Evolutionary conservation across 208 protist genomes (phyloP).

Genomic region (Balamuthia mandrillaris): DNA sequence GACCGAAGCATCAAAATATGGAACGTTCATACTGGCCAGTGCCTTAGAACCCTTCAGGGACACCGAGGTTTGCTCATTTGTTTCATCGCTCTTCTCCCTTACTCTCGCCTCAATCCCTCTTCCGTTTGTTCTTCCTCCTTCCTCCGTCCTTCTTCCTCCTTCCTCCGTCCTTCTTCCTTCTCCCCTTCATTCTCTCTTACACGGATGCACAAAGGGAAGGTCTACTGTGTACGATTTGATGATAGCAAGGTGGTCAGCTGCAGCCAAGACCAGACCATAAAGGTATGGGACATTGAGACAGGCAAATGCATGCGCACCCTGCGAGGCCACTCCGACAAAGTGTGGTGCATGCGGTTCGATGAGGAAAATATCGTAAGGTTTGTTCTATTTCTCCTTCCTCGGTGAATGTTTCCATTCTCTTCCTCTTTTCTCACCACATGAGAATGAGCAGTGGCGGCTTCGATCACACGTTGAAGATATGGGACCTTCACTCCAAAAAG

Average conservation of each 20-base stretch:
- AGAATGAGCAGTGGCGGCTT: too few relatives aligned
- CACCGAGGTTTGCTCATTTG: not conserved
- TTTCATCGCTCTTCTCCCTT: not conserved
- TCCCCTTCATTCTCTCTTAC: too few relatives aligned
- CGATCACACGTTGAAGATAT: too few relatives aligned
- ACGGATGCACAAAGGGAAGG: too few relatives aligned
- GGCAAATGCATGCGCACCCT: constrained; percentile 11
- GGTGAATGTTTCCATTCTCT: too few relatives aligned
- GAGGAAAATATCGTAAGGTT: too few relatives aligned
- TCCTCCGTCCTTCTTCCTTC: too few relatives aligned
- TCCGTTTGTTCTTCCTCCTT: not conserved
- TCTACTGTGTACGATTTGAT: constrained; percentile 8
- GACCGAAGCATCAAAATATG: constrained; percentile 20
- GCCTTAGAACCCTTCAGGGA: constrained; percentile 8
- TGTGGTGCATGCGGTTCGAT: constrained; percentile 17
- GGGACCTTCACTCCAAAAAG: too few relatives aligned
- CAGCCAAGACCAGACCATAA: constrained; percentile 16
- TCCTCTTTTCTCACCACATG: too few relatives aligned
- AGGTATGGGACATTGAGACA: constrained; percentile 28
- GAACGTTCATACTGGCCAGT: constrained; percentile 12
- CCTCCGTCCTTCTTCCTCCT: too few relatives aligned
- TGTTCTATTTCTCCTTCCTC: too few relatives aligned
- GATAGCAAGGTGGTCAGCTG: not conserved
- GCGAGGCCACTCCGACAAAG: constrained; percentile 4
- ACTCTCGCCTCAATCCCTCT: not conserved